Evolutionary conservation across 2,329 filamentous ascomycete genomes (phyloP), one percentile per base, ranked within the genome.

Genomic region (Ophiostoma quercus): DNA sequence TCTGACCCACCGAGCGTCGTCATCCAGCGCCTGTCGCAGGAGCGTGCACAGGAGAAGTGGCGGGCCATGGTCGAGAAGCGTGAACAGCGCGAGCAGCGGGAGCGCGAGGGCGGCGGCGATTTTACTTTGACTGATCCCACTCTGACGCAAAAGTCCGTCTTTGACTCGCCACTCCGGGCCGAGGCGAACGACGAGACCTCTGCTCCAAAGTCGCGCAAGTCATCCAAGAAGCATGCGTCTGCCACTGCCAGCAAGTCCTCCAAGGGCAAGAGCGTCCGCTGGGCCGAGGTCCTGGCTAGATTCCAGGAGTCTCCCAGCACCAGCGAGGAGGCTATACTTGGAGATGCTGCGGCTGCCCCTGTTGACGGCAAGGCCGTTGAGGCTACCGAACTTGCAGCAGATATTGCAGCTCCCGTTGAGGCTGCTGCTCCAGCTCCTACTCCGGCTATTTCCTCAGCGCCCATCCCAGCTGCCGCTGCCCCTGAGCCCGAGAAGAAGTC

Each of bases 1-100:
- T 77, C 81, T 0, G 69, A 80, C 5, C 74, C 73, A 7, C 79
- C 80, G 0, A 72, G 73, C 19, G 68, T 76, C 0, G 74, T 79
- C 0, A 73, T 80, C 1, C 75, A 76, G 1, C 73, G 73, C 25
- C 75, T 77, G 66, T 73, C 74, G 2, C 74, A 77, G 67, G 76
- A 78, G 32, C 65, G 65, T 11, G 65, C 25, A 39, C 65, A 66
- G 39, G 65, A 66, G 29, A 66, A 66, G 65, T 66, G 65, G 65
- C 65, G 65, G 16, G 43, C 66, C 25, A 67, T 67, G 66, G 41
- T 67, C 4, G 66, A 67, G 41, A 67, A 54, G 41, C 41, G 43
- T 3, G 73, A 75, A 9, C 60, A 62, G 22, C 76, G 75, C 73
- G 71, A 67, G 37, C 70, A 73, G 73, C 73, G 74, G 5, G 66